Conservation (phyloP, 2,329 filamentous ascomycete species). For the Colletotrichum lini region DNA sequence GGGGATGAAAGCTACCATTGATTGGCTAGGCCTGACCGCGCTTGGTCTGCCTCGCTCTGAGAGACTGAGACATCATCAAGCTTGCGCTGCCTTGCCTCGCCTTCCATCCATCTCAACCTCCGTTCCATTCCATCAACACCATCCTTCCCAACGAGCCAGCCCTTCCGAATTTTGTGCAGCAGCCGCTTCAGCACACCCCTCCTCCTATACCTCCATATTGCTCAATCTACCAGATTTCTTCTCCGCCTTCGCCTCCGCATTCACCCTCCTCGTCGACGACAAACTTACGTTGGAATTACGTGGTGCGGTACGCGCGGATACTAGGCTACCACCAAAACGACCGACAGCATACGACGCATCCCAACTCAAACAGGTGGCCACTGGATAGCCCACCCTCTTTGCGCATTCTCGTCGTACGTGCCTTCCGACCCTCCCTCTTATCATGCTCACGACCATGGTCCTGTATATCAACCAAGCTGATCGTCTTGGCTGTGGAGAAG, state of each 20-base stretch:
- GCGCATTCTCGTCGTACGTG: slow-evolving; percentile 14
- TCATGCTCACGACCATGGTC: slow-evolving; percentile 1
- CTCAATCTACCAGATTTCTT: background rate
- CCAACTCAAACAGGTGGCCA: slow-evolving; percentile 35
- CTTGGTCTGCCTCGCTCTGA: slow-evolving; percentile 23
- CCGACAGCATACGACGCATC: slow-evolving; percentile 18
- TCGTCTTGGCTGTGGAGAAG: slow-evolving; percentile 23
- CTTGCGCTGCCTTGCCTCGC: slow-evolving; percentile 20
- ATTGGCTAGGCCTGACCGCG: slow-evolving; percentile 34
- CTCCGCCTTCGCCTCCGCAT: background rate
- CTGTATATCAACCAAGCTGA: slow-evolving; percentile 34
- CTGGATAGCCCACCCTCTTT: slow-evolving; percentile 16
- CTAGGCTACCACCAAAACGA: slow-evolving; percentile 21
- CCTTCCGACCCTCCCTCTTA: slow-evolving; percentile 4
- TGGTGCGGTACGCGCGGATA: slow-evolving; percentile 42
- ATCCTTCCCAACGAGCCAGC: slow-evolving; percentile 6
- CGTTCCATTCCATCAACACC: slow-evolving; percentile 15
- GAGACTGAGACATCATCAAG: slow-evolving; percentile 39
- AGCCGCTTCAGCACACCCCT: slow-evolving; percentile 24
- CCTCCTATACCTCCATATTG: background rate
- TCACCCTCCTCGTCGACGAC: slow-evolving; percentile 8
- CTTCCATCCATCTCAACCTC: background rate
- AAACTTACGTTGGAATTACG: slow-evolving; percentile 29
- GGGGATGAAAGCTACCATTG: slow-evolving; percentile 12
- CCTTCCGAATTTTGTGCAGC: slow-evolving; percentile 27